These are phyloP conservation scores for Xylaria longipes DNA, from an alignment of 495 filamentous ascomycete genomes.

Conservation along the genomic window DNA sequence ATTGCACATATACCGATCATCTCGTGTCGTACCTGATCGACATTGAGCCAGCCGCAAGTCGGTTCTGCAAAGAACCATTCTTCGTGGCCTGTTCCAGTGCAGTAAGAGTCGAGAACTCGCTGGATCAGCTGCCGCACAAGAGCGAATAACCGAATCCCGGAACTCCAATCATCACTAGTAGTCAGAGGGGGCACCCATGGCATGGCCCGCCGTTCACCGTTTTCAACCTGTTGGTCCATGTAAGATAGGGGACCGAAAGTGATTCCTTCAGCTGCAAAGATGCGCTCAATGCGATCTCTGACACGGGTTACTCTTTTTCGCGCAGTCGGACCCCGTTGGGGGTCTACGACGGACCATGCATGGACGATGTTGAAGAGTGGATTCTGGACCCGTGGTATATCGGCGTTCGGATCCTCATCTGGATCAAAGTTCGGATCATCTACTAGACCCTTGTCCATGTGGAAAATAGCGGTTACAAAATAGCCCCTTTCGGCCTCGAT, in stretches of 20 bases:
- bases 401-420: background rate
- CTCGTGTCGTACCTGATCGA: constrained; percentile 21
- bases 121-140: constrained; percentile 9
- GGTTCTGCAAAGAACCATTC: background rate
- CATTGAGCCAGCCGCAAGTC: constrained; percentile 22
- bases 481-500: constrained; percentile 1
- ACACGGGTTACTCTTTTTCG: background rate
- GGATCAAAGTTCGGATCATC: background rate
- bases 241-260: background rate
- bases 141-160: constrained; percentile 19
- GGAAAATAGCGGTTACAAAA: constrained; percentile 24
- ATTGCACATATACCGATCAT: constrained; percentile 23
- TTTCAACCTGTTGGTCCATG: background rate
- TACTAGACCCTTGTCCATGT: background rate
- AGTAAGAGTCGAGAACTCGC: constrained; percentile 14
- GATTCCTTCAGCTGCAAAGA: background rate
- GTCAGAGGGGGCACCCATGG: constrained; percentile 13
- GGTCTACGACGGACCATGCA: constrained; percentile 17
- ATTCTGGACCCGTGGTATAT: background rate
- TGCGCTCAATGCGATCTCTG: background rate
- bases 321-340: background rate
- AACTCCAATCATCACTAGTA: background rate
- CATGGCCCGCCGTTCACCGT: background rate
- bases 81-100: background rate
- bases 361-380: background rate